Evolutionary conservation across 2,329 filamentous ascomycete genomes (phyloP).

Genomic region (Alternaria sp.): DNA sequence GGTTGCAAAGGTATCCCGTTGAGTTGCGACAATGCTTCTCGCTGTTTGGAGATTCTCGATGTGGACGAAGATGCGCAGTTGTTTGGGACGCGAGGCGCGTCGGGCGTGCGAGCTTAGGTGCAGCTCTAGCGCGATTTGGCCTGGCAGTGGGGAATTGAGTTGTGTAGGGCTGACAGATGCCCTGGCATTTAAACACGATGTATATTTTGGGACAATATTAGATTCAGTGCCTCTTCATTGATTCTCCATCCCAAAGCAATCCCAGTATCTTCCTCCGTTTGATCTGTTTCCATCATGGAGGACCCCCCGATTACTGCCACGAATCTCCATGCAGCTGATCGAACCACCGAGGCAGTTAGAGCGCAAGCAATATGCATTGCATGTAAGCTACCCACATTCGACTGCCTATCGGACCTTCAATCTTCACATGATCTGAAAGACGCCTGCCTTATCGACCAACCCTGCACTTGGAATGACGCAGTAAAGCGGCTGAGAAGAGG

Average conservation of each 20-base stretch:
- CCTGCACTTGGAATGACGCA: background rate
- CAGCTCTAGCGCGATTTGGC: constrained; percentile 23
- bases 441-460: background rate
- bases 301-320: background rate
- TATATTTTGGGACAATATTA: background rate
- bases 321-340: background rate
- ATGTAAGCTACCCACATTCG: background rate
- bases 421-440: background rate
- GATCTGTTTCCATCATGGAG: background rate
- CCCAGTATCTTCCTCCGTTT: background rate
- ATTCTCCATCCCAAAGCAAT: background rate
- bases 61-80: constrained; percentile 13
- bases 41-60: constrained; percentile 11
- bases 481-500: background rate
- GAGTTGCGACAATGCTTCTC: constrained; percentile 6
- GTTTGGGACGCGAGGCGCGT: constrained; percentile 28
- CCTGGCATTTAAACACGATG: background rate
- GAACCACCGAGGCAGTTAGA: background rate
- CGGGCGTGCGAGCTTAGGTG: constrained; percentile 19
- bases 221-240: background rate
- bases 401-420: background rate
- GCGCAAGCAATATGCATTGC: background rate
- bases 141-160: constrained; percentile 3
- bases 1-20: background rate
- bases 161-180: constrained; percentile 9